Evolutionary conservation across 306 rosid genomes (phyloP).

Genomic region (Casuarina cunninghamiana): DNA sequence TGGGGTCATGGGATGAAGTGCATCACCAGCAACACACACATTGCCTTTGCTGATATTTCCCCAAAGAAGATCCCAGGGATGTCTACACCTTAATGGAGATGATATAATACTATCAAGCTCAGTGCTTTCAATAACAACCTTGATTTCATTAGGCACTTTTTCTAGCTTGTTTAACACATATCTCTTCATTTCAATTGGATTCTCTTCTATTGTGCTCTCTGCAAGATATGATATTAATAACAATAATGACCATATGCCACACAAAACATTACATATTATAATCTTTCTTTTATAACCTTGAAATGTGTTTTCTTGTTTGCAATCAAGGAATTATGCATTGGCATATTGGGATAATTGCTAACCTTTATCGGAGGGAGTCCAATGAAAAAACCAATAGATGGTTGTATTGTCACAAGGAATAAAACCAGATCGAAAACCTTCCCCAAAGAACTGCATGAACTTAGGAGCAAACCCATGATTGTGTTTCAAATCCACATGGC

Average conservation of each 20-base stretch:
- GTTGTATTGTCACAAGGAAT: constrained; percentile 45
- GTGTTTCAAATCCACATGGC: constrained; percentile 27
- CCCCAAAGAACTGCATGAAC: constrained; percentile 47
- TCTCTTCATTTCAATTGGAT: constrained; percentile 26
- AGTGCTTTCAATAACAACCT: constrained; percentile 21
- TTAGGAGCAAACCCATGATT: constrained; percentile 40
- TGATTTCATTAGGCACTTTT: constrained; percentile 16
- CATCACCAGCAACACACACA: constrained; percentile 70
- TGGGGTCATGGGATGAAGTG: constrained; percentile 69
- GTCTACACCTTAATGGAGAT: constrained; percentile 53
- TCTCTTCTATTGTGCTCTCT: constrained; percentile 20
- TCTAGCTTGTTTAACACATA: constrained; percentile 29
- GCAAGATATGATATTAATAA: not conserved
- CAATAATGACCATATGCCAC: no score
- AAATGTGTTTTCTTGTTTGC: no score
- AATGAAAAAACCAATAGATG: constrained; percentile 63
- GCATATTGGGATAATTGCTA: not conserved
- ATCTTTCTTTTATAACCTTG: no score
- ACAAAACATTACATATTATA: no score
- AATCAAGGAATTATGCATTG: not conserved
- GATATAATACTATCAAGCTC: constrained; percentile 27
- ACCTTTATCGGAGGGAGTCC: constrained; percentile 64
- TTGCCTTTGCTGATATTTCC: constrained; percentile 64
- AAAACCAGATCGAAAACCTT: constrained; percentile 55
- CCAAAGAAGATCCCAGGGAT: constrained; percentile 62